Conservation (phyloP, 129 eudicot genomes). For the Deinandra increscens region DNA sequence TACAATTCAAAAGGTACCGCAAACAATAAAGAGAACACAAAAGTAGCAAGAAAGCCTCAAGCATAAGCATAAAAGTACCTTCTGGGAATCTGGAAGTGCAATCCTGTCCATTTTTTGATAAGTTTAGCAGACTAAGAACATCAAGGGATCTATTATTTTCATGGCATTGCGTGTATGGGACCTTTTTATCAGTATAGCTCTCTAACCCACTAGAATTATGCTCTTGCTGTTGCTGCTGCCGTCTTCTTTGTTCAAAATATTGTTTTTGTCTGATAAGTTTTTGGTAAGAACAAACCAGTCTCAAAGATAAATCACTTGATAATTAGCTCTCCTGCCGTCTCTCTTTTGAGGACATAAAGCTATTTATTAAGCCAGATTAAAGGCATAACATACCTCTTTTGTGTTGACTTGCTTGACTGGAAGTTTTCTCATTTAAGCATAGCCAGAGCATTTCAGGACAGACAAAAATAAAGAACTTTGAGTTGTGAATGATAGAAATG, state of each 20-base stretch:
- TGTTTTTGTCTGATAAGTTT: slow-evolving; percentile 70
- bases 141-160: slow-evolving; percentile 71
- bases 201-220: slow-evolving; percentile 39
- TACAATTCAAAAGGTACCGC: slow-evolving; percentile 1
- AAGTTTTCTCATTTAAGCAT: slow-evolving; percentile 33
- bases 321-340: background rate
- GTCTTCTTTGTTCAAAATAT: slow-evolving; percentile 84
- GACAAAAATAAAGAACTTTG: background rate
- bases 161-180: slow-evolving; percentile 31
- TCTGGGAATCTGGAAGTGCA: slow-evolving; percentile 34
- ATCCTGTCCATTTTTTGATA: slow-evolving; percentile 47
- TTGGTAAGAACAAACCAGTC: slow-evolving; percentile 19
- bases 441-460: slow-evolving; percentile 26
- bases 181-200: slow-evolving; percentile 37
- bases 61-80: slow-evolving; percentile 40
- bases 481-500: slow-evolving; percentile 11
- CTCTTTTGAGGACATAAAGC: slow-evolving; percentile 15
- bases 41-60: slow-evolving; percentile 19
- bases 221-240: slow-evolving; percentile 57
- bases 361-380: slow-evolving; percentile 23
- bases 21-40: slow-evolving; percentile 17
- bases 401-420: slow-evolving; percentile 81
- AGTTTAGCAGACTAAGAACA: slow-evolving; percentile 65
- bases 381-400: slow-evolving; percentile 59
- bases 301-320: slow-evolving; percentile 1